Evolutionary conservation across 352 stramenopile genomes (phyloP).

Genomic region (Globisporangium takayamanum): DNA sequence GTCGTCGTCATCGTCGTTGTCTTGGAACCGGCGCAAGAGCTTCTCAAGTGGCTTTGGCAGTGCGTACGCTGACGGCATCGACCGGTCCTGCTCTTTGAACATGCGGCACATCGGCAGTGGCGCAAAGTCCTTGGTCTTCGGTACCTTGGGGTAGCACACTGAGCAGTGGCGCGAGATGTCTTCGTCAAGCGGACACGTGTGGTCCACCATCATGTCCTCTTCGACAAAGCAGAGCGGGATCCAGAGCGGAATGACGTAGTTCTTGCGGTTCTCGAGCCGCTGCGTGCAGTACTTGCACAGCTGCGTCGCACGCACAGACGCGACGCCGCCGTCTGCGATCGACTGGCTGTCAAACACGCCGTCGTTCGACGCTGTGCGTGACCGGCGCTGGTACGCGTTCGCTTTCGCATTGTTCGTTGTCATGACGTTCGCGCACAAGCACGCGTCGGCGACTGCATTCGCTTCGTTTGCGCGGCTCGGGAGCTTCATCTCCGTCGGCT

Average conservation of each 20-base stretch:
- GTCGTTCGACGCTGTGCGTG: conserved; percentile 39
- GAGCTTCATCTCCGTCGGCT: conserved; percentile 54
- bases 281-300: conserved; percentile 67
- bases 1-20: conserved; percentile 7
- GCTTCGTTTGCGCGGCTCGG: conserved; percentile 35
- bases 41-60: conserved; percentile 59
- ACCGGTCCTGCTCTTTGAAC: conserved; percentile 45
- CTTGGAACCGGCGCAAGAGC: conserved; percentile 44
- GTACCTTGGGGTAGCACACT: conserved; percentile 45
- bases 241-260: conserved; percentile 72
- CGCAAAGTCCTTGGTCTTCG: conserved; percentile 52
- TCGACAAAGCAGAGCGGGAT: conserved; percentile 82
- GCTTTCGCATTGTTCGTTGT: conserved; percentile 15
- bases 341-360: conserved; percentile 32
- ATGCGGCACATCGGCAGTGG: conserved; percentile 72
- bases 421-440: conserved; percentile 28
- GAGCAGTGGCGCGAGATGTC: conserved; percentile 60
- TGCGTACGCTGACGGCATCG: conserved; percentile 17
- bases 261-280: conserved; percentile 51
- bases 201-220: conserved; percentile 66
- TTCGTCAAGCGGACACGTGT: conserved; percentile 58
- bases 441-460: conserved; percentile 28
- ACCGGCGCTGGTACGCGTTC: conserved; percentile 27
- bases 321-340: conserved; percentile 23
- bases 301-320: conserved; percentile 31